Evolutionary conservation across 2,329 filamentous ascomycete genomes (phyloP).

Genomic region (Phyllosticta ampelicida): DNA sequence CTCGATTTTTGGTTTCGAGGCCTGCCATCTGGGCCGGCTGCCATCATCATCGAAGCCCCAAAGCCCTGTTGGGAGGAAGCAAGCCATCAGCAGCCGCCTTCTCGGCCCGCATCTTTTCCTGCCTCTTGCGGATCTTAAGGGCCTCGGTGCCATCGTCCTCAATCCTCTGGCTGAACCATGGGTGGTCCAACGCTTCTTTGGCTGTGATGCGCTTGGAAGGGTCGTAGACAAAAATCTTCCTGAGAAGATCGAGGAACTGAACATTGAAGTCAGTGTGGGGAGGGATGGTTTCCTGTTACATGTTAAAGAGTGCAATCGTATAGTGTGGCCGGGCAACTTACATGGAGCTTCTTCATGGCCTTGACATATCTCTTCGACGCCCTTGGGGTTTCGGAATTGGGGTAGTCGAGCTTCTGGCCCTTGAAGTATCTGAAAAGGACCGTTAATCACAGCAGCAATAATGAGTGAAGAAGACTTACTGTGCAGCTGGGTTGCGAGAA

Average conservation of each 20-base stretch:
- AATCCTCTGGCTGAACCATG: conserved; percentile 54
- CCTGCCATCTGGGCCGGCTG: neutral
- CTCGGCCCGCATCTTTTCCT: conserved; percentile 18
- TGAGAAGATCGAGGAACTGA: conserved; percentile 51
- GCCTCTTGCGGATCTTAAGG: conserved; percentile 43
- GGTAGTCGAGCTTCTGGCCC: conserved; percentile 50
- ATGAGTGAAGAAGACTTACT: conserved; percentile 33
- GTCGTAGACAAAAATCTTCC: conserved; percentile 56
- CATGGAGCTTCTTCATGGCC: conserved; percentile 53
- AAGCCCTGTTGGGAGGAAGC: neutral
- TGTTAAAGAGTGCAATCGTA: conserved; percentile 12
- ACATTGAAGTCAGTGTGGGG: conserved; percentile 49
- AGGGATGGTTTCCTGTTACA: conserved; percentile 50
- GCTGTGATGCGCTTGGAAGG: conserved; percentile 54
- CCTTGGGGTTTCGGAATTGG: conserved; percentile 51
- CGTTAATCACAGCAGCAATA: conserved; percentile 23
- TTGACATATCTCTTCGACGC: conserved; percentile 56
- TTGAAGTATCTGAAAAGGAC: conserved; percentile 44
- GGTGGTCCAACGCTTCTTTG: conserved; percentile 53
- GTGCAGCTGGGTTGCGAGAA: conserved; percentile 43
- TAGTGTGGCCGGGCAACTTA: conserved; percentile 26
- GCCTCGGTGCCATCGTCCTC: conserved; percentile 58
- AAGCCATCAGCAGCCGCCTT: neutral
- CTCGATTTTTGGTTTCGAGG: too few species aligned
- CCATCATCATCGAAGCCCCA: neutral